Evolutionary conservation across 352 stramenopile genomes (phyloP), one percentile per base, ranked within the genome.

Genomic region (Pythium sukuiense): DNA sequence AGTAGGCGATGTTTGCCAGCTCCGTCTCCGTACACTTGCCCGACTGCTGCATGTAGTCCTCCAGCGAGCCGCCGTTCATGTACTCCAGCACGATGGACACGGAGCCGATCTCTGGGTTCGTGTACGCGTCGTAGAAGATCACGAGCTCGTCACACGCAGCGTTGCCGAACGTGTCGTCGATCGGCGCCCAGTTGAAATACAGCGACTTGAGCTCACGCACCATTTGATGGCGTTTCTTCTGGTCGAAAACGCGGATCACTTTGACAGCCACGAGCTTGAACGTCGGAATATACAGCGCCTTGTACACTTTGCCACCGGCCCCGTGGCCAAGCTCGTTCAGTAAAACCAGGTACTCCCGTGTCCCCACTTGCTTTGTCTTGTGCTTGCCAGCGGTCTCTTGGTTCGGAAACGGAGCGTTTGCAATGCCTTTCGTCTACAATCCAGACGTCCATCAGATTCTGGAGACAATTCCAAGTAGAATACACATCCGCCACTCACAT

Each of bases 81-180:
- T 97, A 98, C 73, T 98, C 94, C 24, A 98, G 73, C n/a, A 98
- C 84, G 53, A 98, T 97, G 6, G 85, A 96, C 12, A 98, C 90
- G 0, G 80, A 89, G 7, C 89, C 87, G 7, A 87, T 77, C 54
- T 93, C 77, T 0, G 88, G 86, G 66, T 97, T 96, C 26, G 85
- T 96, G 70, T 95, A 98, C 6, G 93, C 93, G 63, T 98, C 92
- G 60, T 96, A 97, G 69, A 98, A 97, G 9, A 90, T 68, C 9
- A 97, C 90, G 35, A 97, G 80, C 30, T 96, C 86, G 27, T 88
- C 76, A 37, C 86, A 94, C 7, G 86, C 83, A 7, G 80, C 81
- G 48, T 77, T 71, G 16, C 49, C 53, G 0, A 61, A 59, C 0
- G 73, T 76, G 11, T 86, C 82, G 14, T 79, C 71, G 55, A 95